Evolutionary conservation across 345 rosid species (phyloP), one percentile per base, ranked within the genome.

Genomic region (Noccaea bulbosa): DNA sequence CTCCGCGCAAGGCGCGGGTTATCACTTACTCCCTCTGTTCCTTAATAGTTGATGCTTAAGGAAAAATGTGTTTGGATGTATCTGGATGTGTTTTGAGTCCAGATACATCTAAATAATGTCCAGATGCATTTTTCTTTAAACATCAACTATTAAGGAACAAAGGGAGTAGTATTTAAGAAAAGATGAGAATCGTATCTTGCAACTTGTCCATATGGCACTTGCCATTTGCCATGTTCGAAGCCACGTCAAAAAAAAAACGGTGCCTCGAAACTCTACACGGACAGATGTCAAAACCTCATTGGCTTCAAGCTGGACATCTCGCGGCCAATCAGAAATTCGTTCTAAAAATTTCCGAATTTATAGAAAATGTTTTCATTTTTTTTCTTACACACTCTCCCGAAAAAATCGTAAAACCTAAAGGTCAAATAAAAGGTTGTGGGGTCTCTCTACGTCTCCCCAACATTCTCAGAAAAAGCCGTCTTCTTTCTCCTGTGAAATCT

Each of bases 401-500:
- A 58, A 49, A 32, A 72, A 72, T 6, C 45, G 75, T 62, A 30
- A 62, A 65, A 11, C 70, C 63, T 56, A 37, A 72, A 22, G 65
- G 77, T 73, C 77, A 73, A 73, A 65, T 65, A 73, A 16, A 73
- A 60, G 55, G 30, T 6, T 17, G 73, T n/a, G 54, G 52, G 46
- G 34, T 48, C 67, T 50, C 17, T 69, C 1, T 20, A 38, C 50
- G 53, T 34, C 64, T 51, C 53, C 53, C 11, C 60, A 17, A 56
- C 77, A 55, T 33, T 73, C 33, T 58, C 63, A 44, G 49, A 60
- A 43, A 43, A 75, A 74, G 74, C 70, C 80, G 56, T 58, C 69
- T 27, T 50, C 72, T 24, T 24, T 24, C 11, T 57, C 56, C 16
- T 59, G 37, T 8, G 30, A 27, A 27, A 32, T 43, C 49, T 76